phyloP scores from a whole-genome alignment of 805 yeast genomes.

The Candida glaebosa region DNA sequence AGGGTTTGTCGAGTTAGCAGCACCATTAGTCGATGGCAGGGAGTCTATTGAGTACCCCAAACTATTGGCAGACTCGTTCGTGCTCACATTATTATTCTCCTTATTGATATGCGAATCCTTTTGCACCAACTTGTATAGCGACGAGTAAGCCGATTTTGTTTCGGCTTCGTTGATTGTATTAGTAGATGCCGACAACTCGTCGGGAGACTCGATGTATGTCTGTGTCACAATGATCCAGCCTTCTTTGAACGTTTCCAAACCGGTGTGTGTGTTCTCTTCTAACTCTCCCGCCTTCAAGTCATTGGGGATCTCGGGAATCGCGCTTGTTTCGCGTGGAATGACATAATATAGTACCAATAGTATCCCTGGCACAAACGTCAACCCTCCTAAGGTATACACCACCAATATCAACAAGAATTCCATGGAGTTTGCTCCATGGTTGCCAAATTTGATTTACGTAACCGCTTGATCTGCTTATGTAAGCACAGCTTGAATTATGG shows the following conservation, averaged over 20 bases:
- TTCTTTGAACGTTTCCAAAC: constrained; percentile 57
- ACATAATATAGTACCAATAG: constrained; percentile 34
- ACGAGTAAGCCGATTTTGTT: constrained; percentile 55
- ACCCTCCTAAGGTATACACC: constrained; percentile 57
- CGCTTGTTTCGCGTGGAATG: constrained; percentile 32
- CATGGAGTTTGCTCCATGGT: constrained; percentile 1
- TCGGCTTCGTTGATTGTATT: constrained; percentile 43
- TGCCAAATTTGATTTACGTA: not conserved
- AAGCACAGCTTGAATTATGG: too few species aligned
- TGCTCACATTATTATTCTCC: constrained; percentile 5
- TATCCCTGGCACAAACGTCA: constrained; percentile 70
- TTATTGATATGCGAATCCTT: constrained; percentile 15
- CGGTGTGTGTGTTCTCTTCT: constrained; percentile 58
- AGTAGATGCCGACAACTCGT: constrained; percentile 45
- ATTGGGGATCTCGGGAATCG: constrained; percentile 17
- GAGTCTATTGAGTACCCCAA: constrained; percentile 1
- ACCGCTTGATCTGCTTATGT: not conserved
- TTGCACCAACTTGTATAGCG: constrained; percentile 57
- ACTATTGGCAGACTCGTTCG: constrained; percentile 5
- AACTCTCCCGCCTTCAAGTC: constrained; percentile 57
- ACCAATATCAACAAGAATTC: not conserved
- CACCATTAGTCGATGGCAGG: constrained; percentile 1
- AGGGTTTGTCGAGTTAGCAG: constrained; percentile 2
- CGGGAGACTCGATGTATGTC: constrained; percentile 51
- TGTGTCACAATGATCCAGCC: constrained; percentile 88